Evolutionary conservation across 805 yeast species (phyloP).

Genomic region (Candida khao-thaluensis): DNA sequence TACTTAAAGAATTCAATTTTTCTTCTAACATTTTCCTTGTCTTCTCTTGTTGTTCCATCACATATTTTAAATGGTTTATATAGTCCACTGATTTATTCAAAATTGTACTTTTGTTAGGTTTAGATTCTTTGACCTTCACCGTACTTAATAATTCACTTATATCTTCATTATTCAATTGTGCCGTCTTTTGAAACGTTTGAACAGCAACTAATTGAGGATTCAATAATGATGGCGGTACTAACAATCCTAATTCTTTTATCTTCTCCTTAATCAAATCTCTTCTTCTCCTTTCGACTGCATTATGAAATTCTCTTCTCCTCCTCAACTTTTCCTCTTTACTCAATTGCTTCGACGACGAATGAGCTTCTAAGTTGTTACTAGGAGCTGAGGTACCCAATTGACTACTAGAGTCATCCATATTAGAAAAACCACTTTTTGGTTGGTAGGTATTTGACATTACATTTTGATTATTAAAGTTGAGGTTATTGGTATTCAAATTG

Average conservation of each 20-base stretch:
- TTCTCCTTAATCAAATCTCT: conserved; percentile 88
- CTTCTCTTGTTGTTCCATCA: conserved; percentile 54
- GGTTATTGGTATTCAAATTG: background rate
- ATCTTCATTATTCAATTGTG: conserved; percentile 29
- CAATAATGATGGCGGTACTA: conserved; percentile 76
- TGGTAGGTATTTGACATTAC: background rate
- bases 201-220: conserved; percentile 46
- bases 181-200: conserved; percentile 37
- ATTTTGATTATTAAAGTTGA: conserved; percentile 1
- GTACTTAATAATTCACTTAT: conserved; percentile 35
- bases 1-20: conserved; percentile 14
- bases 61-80: conserved; percentile 61
- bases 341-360: conserved; percentile 32
- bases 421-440: background rate
- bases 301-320: conserved; percentile 84
- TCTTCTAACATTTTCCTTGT: conserved; percentile 42
- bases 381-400: conserved; percentile 35
- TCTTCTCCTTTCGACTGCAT: conserved; percentile 90
- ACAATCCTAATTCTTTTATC: conserved; percentile 75
- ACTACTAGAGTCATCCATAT: background rate
- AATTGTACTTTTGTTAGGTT: conserved; percentile 81
- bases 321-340: conserved; percentile 69
- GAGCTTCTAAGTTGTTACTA: conserved; percentile 12
- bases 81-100: conserved; percentile 79
- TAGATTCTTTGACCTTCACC: conserved; percentile 58